A percentile compares a stretch with the other conserved stretches of the same genome.
Conservation (phyloP, 2,329 filamentous ascomycete species). For the Aspergillus sp. region DNA sequence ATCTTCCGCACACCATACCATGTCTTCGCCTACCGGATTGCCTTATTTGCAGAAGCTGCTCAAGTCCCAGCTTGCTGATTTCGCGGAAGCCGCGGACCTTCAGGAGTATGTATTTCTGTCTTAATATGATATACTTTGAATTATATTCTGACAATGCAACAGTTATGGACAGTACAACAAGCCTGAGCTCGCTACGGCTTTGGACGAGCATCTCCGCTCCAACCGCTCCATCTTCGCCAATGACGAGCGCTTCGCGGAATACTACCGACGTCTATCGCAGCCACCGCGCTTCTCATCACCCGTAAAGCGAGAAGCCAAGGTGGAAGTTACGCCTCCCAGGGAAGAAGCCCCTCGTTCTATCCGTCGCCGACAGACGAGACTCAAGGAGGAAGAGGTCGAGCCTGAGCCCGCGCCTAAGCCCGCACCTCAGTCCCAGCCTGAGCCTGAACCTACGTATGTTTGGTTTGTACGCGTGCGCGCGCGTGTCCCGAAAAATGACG, state of each 20-base stretch:
- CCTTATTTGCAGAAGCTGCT: slow-evolving; percentile 76
- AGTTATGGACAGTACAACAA: slow-evolving; percentile 72
- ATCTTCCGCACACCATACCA: slow-evolving; percentile 8
- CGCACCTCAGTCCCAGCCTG: no score
- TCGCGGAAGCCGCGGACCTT: slow-evolving; percentile 67
- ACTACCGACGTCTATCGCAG: slow-evolving; percentile 57
- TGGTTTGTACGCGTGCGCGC: no score
- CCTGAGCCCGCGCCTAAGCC: not conserved
- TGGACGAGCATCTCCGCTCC: slow-evolving; percentile 68
- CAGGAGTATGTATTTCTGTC: slow-evolving; percentile 58
- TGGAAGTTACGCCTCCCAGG: slow-evolving; percentile 24
- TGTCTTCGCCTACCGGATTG: slow-evolving; percentile 49
- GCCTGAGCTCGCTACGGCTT: slow-evolving; percentile 67
- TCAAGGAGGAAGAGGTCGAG: not conserved
- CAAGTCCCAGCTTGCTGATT: slow-evolving; percentile 72
- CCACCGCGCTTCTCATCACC: slow-evolving; percentile 40
- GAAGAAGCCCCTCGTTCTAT: no score
- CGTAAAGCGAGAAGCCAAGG: slow-evolving; percentile 43
- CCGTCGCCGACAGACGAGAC: no score
- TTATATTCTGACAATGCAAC: slow-evolving; percentile 4
- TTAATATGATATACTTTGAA: not conserved
- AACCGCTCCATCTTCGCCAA: slow-evolving; percentile 62
- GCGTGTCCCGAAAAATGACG: no score
- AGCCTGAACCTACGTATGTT: no score
- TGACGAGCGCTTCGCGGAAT: slow-evolving; percentile 64